Base-by-base conservation (phyloP, 768 basidiomycete species). In the Lentinula guzmanii region DNA sequence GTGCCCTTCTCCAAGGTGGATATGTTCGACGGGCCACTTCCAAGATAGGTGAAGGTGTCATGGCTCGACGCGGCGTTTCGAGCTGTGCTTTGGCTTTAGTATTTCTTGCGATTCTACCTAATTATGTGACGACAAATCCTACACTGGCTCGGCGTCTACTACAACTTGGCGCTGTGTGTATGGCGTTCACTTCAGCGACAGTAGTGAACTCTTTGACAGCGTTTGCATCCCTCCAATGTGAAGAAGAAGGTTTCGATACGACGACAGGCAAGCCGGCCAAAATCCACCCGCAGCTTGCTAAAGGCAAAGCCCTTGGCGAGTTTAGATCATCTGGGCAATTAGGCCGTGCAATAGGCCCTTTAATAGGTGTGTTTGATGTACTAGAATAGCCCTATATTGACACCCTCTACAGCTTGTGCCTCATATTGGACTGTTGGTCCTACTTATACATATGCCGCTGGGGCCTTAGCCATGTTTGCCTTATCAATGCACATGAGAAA, bases 301-400 rank as follows among this genome's bases (percentile, higher is more conserved):
- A 94, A 70, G 96, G 94, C 21, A 83, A 83, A 67, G 93, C 91
- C 1, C 74, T 96, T 42, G 95, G 95, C 35, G 68, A 82, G 61
- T 97, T 96, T 75, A 84, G 95, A 57, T 95, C 92, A 6, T 85
- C 90, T n/a, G 96, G 96, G 18, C 96, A 98, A 71, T 82, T 98
- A 43, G 96, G 96, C 3, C 84, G 96, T 61, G 95, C 96, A 4
- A 77, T 97, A 41, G 96, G 96, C 0, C 96, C 96, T 4, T 71
- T 98, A 4, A 77, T 95, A n/a, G 93, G 93, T 86, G 73, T 54
- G 86, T 65, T 60, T 52, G 68, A 35, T 39, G 21, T 18, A 41
- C 4, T 39, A 39, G 28, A 48, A 18, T 35, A 61, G 35, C 63
- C 13, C 45, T 52, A 46, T 56, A 33, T 45, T 18, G 13, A 18